Evolutionary conservation across 2,329 filamentous ascomycete species (phyloP).

Genomic region (Clarireedia hainanense): DNA sequence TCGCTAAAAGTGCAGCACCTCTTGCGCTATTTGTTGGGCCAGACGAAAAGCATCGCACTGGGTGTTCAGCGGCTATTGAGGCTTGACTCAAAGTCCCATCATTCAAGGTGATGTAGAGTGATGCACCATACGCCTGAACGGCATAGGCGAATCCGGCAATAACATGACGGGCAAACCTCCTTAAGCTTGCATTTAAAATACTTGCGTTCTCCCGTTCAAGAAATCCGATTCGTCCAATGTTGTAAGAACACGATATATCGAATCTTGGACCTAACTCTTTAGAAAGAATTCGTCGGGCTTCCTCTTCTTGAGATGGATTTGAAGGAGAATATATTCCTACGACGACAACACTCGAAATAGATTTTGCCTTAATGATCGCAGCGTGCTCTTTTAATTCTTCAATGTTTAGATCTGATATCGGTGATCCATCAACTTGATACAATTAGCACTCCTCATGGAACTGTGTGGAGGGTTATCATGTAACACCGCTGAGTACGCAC

Average conservation of each 20-base stretch:
- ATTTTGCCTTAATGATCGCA: constrained; percentile 23
- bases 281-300: constrained; percentile 38
- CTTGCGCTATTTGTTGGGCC: constrained; percentile 58
- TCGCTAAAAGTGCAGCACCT: constrained; percentile 50
- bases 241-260: constrained; percentile 43
- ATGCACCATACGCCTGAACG: constrained; percentile 40
- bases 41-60: constrained; percentile 54
- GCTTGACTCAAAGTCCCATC: constrained; percentile 53
- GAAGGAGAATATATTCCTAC: constrained; percentile 52
- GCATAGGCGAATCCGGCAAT: constrained; percentile 48
- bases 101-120: constrained; percentile 51
- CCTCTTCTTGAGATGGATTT: constrained; percentile 46
- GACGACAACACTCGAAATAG: constrained; percentile 41
- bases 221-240: constrained; percentile 39
- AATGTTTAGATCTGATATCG: constrained; percentile 18
- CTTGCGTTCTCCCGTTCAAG: constrained; percentile 58
- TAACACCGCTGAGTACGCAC: constrained; percentile 10
- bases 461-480: neutral
- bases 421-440: constrained; percentile 21
- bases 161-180: constrained; percentile 48
- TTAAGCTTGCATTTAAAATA: constrained; percentile 55
- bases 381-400: constrained; percentile 26
- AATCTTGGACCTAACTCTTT: constrained; percentile 32
- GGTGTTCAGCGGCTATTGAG: constrained; percentile 44
- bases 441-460: constrained; percentile 1